phyloP scores from a whole-genome alignment of 2,329 filamentous ascomycete genomes.

The Calonectria hawksworthii region DNA sequence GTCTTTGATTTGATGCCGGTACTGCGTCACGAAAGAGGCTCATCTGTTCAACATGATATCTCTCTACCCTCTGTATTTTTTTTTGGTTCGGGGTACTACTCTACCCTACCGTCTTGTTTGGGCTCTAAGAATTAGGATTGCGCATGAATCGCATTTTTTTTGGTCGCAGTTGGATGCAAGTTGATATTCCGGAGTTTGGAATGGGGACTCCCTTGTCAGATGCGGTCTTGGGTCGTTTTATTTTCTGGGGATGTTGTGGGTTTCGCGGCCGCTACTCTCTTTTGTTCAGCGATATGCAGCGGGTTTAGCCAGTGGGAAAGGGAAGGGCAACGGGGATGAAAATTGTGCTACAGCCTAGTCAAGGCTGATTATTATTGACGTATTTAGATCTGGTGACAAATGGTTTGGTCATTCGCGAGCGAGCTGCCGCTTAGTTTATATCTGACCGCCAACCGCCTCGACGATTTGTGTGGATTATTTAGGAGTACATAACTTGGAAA shows the following conservation, averaged over 20 bases:
- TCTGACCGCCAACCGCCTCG: not conserved
- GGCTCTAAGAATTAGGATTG: slow-evolving; percentile 3
- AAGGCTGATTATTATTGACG: slow-evolving; percentile 13
- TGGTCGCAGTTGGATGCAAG: slow-evolving; percentile 6
- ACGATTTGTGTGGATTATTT: slow-evolving; percentile 4
- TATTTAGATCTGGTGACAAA: slow-evolving; percentile 14
- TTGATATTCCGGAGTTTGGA: slow-evolving; percentile 16
- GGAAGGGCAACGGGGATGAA: slow-evolving; percentile 9
- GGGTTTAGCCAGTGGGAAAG: not conserved
- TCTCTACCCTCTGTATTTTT: not conserved
- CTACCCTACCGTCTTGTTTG: not conserved
- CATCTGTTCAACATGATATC: slow-evolving; percentile 6
- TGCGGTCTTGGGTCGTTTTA: not conserved
- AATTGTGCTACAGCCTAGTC: not conserved
- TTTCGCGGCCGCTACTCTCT: not conserved
- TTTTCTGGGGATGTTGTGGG: not conserved
- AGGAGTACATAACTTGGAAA: slow-evolving; percentile 18
- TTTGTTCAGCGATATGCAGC: not conserved
- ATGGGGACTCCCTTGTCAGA: not conserved
- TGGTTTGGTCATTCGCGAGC: slow-evolving; percentile 4
- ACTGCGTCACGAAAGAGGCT: slow-evolving; percentile 3
- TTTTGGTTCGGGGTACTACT: not conserved
- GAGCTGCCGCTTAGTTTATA: not conserved
- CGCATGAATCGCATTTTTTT: not conserved
- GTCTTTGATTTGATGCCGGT: slow-evolving; percentile 14